Base-by-base conservation (phyloP, 768 basidiomycete species). In the Podaxis sp. region DNA sequence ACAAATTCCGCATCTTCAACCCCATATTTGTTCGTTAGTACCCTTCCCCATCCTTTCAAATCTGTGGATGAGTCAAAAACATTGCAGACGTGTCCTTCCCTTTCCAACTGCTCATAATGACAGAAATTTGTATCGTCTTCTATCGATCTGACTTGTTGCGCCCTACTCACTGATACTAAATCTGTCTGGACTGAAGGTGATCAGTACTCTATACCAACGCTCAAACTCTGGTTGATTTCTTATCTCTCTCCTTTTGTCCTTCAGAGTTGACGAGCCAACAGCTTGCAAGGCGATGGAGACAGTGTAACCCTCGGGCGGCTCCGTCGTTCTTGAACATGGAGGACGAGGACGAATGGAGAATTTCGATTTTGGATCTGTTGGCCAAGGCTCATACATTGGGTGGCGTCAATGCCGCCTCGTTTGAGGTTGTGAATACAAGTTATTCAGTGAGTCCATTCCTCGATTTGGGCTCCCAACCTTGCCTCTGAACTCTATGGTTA, bases 151-250 rank as follows among this genome's bases (percentile, higher is more conserved):
- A 78, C 80, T 22, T 89, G 89, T 67, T 80, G 75, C 63, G 69
- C 91, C 52, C 69, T 93, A 67, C 70, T 91, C 56, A 91, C 91
- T 11, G 91, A 93, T 72, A 92, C 89, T 12, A 89, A 84, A 70
- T 79, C 75, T 24, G 86, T 87, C 9, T 93, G 89, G 90, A 79
- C 77, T 13, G 91, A 93, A 85, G 87, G 91, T 90, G 65, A 58
- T 56, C 29, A 55, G 37, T 40, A 36, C 49, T 17, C 24, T 59
- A 17, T 53, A 55, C 41, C 43, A 55, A 51, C 55, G 9, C 52
- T 41, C 59, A 46, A 54, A 36, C 40, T 56, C 33, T 55, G 57
- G 12, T 52, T 69, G 66, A 55, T 59, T 61, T 66, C 60, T 66
- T 57, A 51, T 59, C 33, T 19, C 4, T 15, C 29, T 8, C 38